These are phyloP conservation scores for Allomyces macrogynus DNA, from an alignment of 192 early-diverging fungal species.

Conservation along the genomic window DNA sequence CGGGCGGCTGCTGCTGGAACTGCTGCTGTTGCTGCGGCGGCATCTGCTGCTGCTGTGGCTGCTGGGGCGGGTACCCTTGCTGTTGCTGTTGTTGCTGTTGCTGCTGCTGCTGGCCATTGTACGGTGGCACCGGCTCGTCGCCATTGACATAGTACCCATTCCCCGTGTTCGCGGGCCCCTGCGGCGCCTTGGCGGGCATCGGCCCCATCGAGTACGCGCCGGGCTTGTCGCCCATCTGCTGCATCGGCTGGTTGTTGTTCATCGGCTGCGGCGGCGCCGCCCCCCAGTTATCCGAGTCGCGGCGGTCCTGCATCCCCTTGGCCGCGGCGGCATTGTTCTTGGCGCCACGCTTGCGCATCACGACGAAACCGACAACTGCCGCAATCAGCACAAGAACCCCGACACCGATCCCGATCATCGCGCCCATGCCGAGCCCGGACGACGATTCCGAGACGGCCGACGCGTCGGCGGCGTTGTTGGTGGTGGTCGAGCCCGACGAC, in stretches of 20 bases:
- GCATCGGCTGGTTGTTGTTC: not conserved
- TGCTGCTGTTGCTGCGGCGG: too few relatives aligned
- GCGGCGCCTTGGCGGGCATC: not conserved
- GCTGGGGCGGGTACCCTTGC: not conserved
- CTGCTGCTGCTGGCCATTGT: not conserved
- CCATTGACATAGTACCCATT: not conserved
- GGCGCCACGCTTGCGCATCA: not conserved
- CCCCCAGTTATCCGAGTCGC: not conserved
- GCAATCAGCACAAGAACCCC: not conserved
- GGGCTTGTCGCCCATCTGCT: not conserved
- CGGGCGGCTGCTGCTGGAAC: not conserved
- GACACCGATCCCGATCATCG: not conserved
- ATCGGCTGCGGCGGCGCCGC: not conserved
- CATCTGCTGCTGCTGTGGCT: not conserved
- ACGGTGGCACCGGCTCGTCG: not conserved
- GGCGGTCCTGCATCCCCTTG: not conserved
- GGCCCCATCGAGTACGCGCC: too few relatives aligned
- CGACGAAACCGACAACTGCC: not conserved
- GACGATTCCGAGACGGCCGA: not conserved
- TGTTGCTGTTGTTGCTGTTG: not conserved
- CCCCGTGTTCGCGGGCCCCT: not conserved
- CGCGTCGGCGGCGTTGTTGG: not conserved
- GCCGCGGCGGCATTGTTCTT: not conserved
- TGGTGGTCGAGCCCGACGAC: not conserved
- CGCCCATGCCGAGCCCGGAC: not conserved